Base-by-base conservation (phyloP, 164 flowering plant genomes). In the Litsea cubeba region DNA sequence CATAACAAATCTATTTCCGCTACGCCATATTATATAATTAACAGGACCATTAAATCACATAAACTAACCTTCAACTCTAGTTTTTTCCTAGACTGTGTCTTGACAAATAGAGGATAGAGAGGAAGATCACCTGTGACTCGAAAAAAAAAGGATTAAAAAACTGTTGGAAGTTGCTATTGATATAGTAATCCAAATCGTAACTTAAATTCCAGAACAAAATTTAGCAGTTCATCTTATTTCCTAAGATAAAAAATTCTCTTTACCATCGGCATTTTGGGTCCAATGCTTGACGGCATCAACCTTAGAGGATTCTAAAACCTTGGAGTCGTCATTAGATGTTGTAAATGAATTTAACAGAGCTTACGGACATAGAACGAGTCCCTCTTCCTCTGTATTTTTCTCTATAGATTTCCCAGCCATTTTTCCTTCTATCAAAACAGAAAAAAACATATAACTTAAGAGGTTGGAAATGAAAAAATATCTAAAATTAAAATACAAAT, bases 331-430 rank as follows among this genome's bases (percentile, higher is more conserved):
- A 35, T 82, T 81, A 68, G 67, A 32, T 12, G 64, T n/a, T 11
- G 3, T 49, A 6, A 84, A 71, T 70, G 81, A 78, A 74, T 79
- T n/a, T 80, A 32, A 84, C 22, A 22, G 70, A 22, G 28, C 50
- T 35, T 20, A 10, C 65, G 0, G 26, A 15, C 70, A 88, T 75
- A 72, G 88, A 75, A 75, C 12, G 79, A 0, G 89, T 70, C 20
- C 68, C 93, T 79, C 72, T 90, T 79, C 84, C 76, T 66, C 51
- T 76, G n/a, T 86, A 86, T 83, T 79, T 89, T 60, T 83, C 87
- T 76, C 75, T 90, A 77, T 89, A 5, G 95, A 91, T 57, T 91
- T 95, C 54, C 98, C 97, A 1, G 97, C 97, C 97, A 95, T 91
- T 49, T 50, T 11, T 40, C 73, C 70, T 26, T 26, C 76, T 76